A percentile compares a stretch with the other conserved stretches of the same genome.
Evolutionary conservation across 768 basidiomycete species (phyloP).

Genomic region (Cantharellus anzutake): DNA sequence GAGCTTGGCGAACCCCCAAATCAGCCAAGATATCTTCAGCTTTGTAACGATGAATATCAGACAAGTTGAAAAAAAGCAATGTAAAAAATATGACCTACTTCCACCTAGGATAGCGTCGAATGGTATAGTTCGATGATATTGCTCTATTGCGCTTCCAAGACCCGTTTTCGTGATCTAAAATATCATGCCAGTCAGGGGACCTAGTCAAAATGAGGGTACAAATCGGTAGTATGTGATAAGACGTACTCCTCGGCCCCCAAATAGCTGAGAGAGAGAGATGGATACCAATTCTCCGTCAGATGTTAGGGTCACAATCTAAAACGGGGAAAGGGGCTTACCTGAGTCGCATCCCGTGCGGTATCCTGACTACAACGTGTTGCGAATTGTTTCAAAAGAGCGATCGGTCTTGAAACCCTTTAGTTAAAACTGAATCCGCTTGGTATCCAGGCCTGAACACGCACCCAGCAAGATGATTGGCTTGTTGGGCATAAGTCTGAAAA

Average conservation of each 20-base stretch:
- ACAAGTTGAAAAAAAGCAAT: constrained; percentile 11
- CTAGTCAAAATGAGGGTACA: constrained; percentile 30
- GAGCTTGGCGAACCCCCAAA: constrained; percentile 64
- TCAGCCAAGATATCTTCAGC: constrained; percentile 37
- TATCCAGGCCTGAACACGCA: constrained; percentile 37
- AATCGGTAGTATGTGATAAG: neutral
- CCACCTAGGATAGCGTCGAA: constrained; percentile 72
- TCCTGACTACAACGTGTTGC: constrained; percentile 58
- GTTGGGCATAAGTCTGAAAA: constrained; percentile 44
- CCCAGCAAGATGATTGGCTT: constrained; percentile 57
- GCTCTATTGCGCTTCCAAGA: constrained; percentile 62
- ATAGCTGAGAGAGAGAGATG: constrained; percentile 1
- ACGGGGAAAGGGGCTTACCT: constrained; percentile 1
- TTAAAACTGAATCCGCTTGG: neutral
- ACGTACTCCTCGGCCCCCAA: constrained; percentile 7
- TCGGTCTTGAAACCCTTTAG: constrained; percentile 22
- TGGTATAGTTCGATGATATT: constrained; percentile 58
- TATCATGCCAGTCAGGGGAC: constrained; percentile 61
- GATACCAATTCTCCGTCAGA: neutral
- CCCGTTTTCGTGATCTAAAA: constrained; percentile 70
- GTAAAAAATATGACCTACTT: constrained; percentile 19
- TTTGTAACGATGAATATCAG: constrained; percentile 1
- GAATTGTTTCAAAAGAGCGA: constrained; percentile 64
- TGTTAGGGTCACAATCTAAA: neutral
- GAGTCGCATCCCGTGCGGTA: constrained; percentile 53